These are phyloP conservation scores for Epichloe gansuensis DNA, from an alignment of 2,329 filamentous ascomycete genomes.

Conservation along the genomic window DNA sequence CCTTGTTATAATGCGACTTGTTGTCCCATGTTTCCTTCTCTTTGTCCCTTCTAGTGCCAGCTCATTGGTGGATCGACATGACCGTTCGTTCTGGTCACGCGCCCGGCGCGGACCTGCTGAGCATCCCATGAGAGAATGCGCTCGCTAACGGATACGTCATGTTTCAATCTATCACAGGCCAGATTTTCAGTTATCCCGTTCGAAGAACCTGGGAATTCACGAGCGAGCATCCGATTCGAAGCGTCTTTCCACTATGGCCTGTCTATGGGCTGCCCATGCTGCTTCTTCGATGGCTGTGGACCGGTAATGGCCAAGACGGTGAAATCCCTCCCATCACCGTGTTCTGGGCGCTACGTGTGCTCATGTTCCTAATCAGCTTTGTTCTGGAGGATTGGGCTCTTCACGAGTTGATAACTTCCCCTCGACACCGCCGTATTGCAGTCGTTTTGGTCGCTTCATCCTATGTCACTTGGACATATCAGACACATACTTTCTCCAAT, in stretches of 20 bases:
- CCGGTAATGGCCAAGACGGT: slow-evolving; percentile 64
- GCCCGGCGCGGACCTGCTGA: not conserved
- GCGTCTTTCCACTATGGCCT: slow-evolving; percentile 92
- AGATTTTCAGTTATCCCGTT: slow-evolving; percentile 85
- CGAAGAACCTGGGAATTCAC: slow-evolving; percentile 95
- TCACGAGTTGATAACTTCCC: slow-evolving; percentile 76
- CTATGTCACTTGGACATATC: slow-evolving; percentile 97
- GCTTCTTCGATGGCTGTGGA: slow-evolving; percentile 82
- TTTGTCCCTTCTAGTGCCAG: not conserved
- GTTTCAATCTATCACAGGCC: slow-evolving; percentile 40
- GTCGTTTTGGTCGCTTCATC: slow-evolving; percentile 83
- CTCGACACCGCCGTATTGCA: slow-evolving; percentile 57
- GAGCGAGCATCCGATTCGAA: slow-evolving; percentile 74
- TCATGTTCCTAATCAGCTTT: slow-evolving; percentile 94
- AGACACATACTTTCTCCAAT: slow-evolving; percentile 97
- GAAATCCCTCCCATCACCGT: slow-evolving; percentile 72
- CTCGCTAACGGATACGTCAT: not conserved
- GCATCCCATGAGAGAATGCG: not conserved
- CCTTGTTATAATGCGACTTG: slow-evolving; percentile 8
- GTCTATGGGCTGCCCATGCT: slow-evolving; percentile 91
- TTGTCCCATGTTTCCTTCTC: not conserved
- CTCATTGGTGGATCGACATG: not conserved
- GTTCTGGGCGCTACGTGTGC: slow-evolving; percentile 75
- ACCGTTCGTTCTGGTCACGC: not conserved
- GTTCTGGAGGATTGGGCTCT: slow-evolving; percentile 97